These are phyloP conservation scores for Achaetomium macrosporum DNA, from an alignment of 2,329 filamentous ascomycete genomes.

Conservation along the genomic window DNA sequence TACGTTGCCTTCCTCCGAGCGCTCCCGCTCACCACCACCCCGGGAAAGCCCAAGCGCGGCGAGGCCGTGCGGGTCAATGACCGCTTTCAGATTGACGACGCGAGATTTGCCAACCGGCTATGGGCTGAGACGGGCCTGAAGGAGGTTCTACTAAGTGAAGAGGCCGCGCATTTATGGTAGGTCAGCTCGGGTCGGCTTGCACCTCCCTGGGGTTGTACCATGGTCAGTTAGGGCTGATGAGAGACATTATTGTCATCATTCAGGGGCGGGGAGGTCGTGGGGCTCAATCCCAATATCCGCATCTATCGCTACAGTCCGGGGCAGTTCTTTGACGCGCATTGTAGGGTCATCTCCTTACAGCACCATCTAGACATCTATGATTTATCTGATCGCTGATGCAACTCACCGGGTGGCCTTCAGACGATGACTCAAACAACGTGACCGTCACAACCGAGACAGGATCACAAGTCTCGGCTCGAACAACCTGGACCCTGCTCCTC, in stretches of 20 bases:
- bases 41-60: constrained; percentile 69
- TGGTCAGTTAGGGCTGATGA: not conserved
- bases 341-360: constrained; percentile 47
- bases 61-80: constrained; percentile 85
- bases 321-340: constrained; percentile 91
- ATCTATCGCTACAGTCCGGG: constrained; percentile 81
- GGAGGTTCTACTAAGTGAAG: constrained; percentile 46
- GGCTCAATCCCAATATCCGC: constrained; percentile 80
- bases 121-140: constrained; percentile 74
- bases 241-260: not conserved
- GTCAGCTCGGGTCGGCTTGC: constrained; percentile 21
- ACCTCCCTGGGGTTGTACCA: not conserved
- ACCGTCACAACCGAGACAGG: constrained; percentile 44
- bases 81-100: constrained; percentile 75
- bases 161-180: constrained; percentile 41
- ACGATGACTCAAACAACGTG: constrained; percentile 80
- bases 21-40: constrained; percentile 70
- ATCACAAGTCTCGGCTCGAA: constrained; percentile 50
- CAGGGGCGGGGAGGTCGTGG: constrained; percentile 80
- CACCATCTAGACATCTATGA: not conserved
- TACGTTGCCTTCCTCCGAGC: constrained; percentile 68
- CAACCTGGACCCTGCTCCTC: constrained; percentile 86
- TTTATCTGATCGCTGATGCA: not conserved
- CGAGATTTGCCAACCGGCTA: constrained; percentile 63
- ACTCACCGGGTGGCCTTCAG: no score